Evolutionary conservation across 2,329 filamentous ascomycete genomes (phyloP).

Genomic region (Colletotrichum shisoi): DNA sequence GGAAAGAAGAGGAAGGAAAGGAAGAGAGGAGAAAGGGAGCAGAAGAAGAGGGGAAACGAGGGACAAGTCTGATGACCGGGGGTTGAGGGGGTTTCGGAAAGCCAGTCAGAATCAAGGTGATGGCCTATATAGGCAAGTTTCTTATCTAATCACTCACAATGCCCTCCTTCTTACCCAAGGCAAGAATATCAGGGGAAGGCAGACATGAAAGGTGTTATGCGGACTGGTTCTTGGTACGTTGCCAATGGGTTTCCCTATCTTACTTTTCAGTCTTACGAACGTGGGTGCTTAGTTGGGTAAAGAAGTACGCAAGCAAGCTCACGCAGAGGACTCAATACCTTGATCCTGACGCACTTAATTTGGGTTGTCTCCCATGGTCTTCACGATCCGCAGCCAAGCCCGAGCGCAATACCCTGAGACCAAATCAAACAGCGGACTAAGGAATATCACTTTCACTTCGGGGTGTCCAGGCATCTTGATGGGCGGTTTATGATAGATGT

Average conservation of each 20-base stretch:
- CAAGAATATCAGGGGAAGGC: not conserved
- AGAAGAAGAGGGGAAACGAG: slow-evolving; percentile 1
- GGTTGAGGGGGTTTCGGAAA: slow-evolving; percentile 7
- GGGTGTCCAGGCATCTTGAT: slow-evolving; percentile 10
- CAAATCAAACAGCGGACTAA: slow-evolving; percentile 7
- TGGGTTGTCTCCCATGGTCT: not conserved
- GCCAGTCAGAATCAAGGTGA: slow-evolving; percentile 31
- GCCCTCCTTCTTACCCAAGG: not conserved
- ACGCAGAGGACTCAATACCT: not conserved
- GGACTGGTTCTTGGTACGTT: not conserved
- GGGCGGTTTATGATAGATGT: not conserved
- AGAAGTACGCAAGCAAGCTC: not conserved
- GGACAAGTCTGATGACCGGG: not conserved
- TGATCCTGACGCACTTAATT: not conserved
- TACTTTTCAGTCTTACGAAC: too few species aligned
- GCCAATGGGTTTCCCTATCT: too few species aligned
- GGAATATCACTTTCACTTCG: slow-evolving; percentile 7
- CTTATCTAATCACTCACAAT: slow-evolving; percentile 33
- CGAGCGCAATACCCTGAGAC: slow-evolving; percentile 5
- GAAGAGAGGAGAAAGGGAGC: slow-evolving; percentile 8
- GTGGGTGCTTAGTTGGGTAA: too few species aligned
- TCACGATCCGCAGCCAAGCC: not conserved
- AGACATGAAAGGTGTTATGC: not conserved
- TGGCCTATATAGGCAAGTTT: slow-evolving; percentile 38
- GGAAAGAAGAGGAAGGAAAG: not conserved